Percentiles rank a stretch among this genome's conserved stretches.
phyloP scores from a whole-genome alignment of 129 eudicot species.

The Chrysanthemum makinoi region DNA sequence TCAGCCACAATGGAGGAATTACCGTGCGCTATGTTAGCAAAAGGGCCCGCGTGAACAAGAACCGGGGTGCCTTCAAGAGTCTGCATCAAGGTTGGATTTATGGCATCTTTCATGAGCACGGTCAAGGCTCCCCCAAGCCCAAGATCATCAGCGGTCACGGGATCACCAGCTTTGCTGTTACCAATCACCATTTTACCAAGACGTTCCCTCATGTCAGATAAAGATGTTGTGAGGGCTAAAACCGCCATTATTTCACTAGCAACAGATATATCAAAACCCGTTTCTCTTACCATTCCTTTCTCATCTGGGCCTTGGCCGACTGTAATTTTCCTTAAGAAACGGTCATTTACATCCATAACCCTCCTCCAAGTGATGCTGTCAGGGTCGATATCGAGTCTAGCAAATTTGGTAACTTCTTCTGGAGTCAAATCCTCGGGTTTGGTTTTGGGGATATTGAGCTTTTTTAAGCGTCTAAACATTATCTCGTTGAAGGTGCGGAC shows the following conservation, averaged over 20 bases:
- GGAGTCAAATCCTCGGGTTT: constrained; percentile 84
- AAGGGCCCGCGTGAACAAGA: constrained; percentile 94
- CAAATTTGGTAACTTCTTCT: constrained; percentile 75
- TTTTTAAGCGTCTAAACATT: constrained; percentile 80
- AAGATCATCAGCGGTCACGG: constrained; percentile 95
- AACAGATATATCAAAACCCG: constrained; percentile 91
- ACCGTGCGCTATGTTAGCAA: constrained; percentile 98
- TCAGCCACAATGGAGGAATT: constrained; percentile 95
- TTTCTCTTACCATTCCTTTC: constrained; percentile 94
- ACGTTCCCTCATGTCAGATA: constrained; percentile 93
- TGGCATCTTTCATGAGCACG: constrained; percentile 97
- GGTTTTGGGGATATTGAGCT: constrained; percentile 75
- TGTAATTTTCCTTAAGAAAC: constrained; percentile 82
- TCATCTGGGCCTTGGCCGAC: constrained; percentile 98
- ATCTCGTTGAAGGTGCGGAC: constrained; percentile 63
- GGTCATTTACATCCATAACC: constrained; percentile 96
- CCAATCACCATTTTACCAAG: constrained; percentile 97
- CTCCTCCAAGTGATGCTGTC: constrained; percentile 90
- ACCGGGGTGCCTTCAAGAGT: constrained; percentile 99
- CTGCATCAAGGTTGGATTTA: constrained; percentile 97
- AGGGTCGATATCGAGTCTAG: constrained; percentile 94
- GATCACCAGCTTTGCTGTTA: constrained; percentile 84
- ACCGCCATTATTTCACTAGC: constrained; percentile 99
- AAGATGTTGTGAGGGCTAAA: constrained; percentile 89
- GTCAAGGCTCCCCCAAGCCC: constrained; percentile 96